These are phyloP conservation scores for Leishmania tropica DNA, from an alignment of 208 protist genomes.

Conservation along the genomic window DNA sequence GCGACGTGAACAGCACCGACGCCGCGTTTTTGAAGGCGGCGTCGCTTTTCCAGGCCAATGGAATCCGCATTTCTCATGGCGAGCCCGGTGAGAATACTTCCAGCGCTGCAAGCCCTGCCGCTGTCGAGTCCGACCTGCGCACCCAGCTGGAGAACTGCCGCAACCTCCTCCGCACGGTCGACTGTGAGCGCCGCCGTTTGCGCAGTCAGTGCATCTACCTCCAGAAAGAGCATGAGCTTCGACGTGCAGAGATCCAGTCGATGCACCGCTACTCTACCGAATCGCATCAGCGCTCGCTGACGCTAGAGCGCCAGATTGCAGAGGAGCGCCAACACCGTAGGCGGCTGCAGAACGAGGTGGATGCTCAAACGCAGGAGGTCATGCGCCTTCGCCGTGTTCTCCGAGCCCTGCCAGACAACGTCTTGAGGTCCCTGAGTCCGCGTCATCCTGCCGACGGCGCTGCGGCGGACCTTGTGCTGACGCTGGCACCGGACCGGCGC, in stretches of 20 bases:
- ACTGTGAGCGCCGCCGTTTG: slow-evolving; percentile 57
- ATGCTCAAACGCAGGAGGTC: slow-evolving; percentile 42
- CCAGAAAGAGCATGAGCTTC: slow-evolving; percentile 32
- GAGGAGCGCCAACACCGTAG: slow-evolving; percentile 21
- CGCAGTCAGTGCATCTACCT: slow-evolving; percentile 26
- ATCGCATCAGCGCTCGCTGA: slow-evolving; percentile 29
- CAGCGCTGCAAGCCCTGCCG: background rate
- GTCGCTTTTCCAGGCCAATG: slow-evolving; percentile 22
- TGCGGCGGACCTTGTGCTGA: slow-evolving; percentile 6
- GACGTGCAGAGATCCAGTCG: slow-evolving; percentile 16
- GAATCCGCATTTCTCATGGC: slow-evolving; percentile 17
- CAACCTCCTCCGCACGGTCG: slow-evolving; percentile 53
- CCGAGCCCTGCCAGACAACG: slow-evolving; percentile 37
- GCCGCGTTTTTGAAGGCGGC: slow-evolving; percentile 1
- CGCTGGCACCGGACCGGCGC: slow-evolving; percentile 65
- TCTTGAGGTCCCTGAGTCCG: slow-evolving; percentile 16
- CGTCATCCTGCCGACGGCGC: background rate
- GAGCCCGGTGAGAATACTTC: background rate
- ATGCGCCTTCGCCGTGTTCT: slow-evolving; percentile 57
- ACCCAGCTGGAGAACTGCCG: slow-evolving; percentile 41
- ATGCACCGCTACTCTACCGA: slow-evolving; percentile 35
- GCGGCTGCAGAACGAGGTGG: slow-evolving; percentile 28
- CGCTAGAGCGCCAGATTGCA: slow-evolving; percentile 23
- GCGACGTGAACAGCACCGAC: slow-evolving; percentile 8
- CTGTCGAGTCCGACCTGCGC: slow-evolving; percentile 15